Base-by-base conservation (phyloP, 352 stramenopile species). In the Phytophthora agathidicida region DNA sequence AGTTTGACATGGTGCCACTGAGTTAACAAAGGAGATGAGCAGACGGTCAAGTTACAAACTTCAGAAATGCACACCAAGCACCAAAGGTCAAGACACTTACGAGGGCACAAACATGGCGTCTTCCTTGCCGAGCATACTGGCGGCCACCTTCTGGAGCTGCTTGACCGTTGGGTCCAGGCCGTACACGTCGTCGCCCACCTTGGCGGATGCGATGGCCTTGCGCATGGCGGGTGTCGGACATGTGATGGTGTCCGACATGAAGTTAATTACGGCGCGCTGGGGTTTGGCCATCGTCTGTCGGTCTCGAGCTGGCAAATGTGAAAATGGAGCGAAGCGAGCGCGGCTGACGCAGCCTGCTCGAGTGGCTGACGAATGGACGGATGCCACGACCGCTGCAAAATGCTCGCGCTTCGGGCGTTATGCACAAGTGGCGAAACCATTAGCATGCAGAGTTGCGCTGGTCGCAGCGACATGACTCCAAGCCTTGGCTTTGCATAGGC, bases 231-330 rank as follows among this genome's bases (percentile, higher is more conserved):
- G 45, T 23, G 89, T 97, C 26, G 97, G 97, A 65, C 86, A 80
- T 14, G 97, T 99, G 17, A 99, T 90, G 30, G 97, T 99, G 78
- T 99, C 97, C 53, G 85, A 98, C 42, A 98, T 80, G 50, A 99
- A 80, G 81, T 99, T 98, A 32, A 98, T 73, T 27, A 73, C 62
- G 20, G 37, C 48, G 61, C 55, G 66, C 46, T 67, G 50, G 22
- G 62, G 33, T 55, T 65, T 62, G 20, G 39, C 55, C 53, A 60
- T 65, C 39, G 27, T 60, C 27, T 49, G n/a, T n/a, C 56, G 45
- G 11, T 41, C 38, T 43, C 22, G 55, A 52, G 46, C 33, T 51
- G 53, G 36, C 16, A 28, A 26, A 60, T 60, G 27, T 62, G 59
- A 48, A 52, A 68, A 57, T 68, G 51, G 30, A 14, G 26, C 19